These are phyloP conservation scores for Rosa multiflora DNA, from an alignment of 306 rosid genomes.

Conservation along the genomic window DNA sequence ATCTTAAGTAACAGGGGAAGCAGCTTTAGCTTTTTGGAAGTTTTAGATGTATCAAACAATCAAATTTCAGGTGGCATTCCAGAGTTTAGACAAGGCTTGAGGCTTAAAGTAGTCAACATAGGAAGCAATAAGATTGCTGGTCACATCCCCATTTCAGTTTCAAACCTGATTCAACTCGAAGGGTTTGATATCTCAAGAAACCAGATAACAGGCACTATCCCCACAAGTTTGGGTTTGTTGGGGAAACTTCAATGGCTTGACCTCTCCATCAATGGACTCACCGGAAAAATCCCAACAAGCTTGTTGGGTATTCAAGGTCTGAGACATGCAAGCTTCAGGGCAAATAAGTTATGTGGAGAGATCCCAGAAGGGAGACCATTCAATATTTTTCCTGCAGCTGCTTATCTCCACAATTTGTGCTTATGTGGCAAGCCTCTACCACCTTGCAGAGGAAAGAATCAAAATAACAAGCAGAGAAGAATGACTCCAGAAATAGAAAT, in stretches of 20 bases:
- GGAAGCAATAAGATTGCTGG: conserved; percentile 74
- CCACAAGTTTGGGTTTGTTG: conserved; percentile 58
- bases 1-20: conserved; percentile 53
- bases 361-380: conserved; percentile 89
- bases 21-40: conserved; percentile 65
- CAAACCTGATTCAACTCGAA: conserved; percentile 61
- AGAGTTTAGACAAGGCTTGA: conserved; percentile 54
- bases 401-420: conserved; percentile 87
- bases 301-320: conserved; percentile 61
- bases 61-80: conserved; percentile 72
- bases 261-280: conserved; percentile 70
- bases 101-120: conserved; percentile 59
- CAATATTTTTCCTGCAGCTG: conserved; percentile 70
- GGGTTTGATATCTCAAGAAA: conserved; percentile 83
- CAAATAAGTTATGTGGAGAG: conserved; percentile 88
- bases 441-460: conserved; percentile 58
- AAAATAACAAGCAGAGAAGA: background rate
- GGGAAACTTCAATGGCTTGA: conserved; percentile 84
- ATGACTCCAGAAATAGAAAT: conserved; percentile 14
- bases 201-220: conserved; percentile 67
- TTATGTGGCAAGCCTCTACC: conserved; percentile 86
- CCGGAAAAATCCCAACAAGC: conserved; percentile 74
- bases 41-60: conserved; percentile 72
- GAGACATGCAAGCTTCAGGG: conserved; percentile 79
- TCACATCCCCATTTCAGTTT: conserved; percentile 62